phyloP scores from a whole-genome alignment of 2,329 filamentous ascomycete genomes.

The Colletotrichum sp. region DNA sequence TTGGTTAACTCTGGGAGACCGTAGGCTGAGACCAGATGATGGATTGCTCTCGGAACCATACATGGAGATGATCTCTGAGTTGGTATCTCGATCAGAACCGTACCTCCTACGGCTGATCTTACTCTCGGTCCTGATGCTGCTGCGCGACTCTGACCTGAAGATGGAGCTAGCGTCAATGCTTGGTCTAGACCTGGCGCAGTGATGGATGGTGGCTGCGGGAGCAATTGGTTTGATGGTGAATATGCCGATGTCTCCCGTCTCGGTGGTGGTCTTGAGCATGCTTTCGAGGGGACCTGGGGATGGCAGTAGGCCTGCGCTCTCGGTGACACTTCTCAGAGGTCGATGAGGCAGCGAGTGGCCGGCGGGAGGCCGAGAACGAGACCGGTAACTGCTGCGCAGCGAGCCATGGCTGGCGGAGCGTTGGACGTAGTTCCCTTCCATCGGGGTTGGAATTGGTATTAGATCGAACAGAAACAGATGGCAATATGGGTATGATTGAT shows the following conservation, averaged over 20 bases:
- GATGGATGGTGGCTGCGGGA: slow-evolving; percentile 35
- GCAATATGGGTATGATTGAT: slow-evolving; percentile 7
- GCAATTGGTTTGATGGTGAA: slow-evolving; percentile 58
- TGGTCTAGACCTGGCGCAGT: slow-evolving; percentile 30
- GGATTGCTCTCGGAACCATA: slow-evolving; percentile 56
- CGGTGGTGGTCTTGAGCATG: slow-evolving; percentile 70
- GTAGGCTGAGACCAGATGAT: slow-evolving; percentile 43
- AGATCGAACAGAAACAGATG: not conserved
- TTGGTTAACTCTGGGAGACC: slow-evolving; percentile 47
- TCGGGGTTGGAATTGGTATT: slow-evolving; percentile 11
- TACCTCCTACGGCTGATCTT: slow-evolving; percentile 48
- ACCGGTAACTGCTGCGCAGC: slow-evolving; percentile 35
- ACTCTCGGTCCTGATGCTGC: slow-evolving; percentile 33
- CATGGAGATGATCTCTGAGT: slow-evolving; percentile 61
- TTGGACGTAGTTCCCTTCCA: slow-evolving; percentile 32
- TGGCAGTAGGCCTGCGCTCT: slow-evolving; percentile 46
- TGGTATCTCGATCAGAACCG: slow-evolving; percentile 55
- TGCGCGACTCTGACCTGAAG: slow-evolving; percentile 32
- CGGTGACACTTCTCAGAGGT: slow-evolving; percentile 48
- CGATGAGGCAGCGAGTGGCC: slow-evolving; percentile 29
- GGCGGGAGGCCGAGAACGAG: slow-evolving; percentile 27
- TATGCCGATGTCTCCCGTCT: slow-evolving; percentile 68
- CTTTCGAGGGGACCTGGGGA: slow-evolving; percentile 63
- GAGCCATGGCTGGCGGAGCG: slow-evolving; percentile 45
- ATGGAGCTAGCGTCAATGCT: slow-evolving; percentile 31